These are phyloP conservation scores for Leccinum subtestaceum DNA, from an alignment of 768 basidiomycete species.

Conservation along the genomic window DNA sequence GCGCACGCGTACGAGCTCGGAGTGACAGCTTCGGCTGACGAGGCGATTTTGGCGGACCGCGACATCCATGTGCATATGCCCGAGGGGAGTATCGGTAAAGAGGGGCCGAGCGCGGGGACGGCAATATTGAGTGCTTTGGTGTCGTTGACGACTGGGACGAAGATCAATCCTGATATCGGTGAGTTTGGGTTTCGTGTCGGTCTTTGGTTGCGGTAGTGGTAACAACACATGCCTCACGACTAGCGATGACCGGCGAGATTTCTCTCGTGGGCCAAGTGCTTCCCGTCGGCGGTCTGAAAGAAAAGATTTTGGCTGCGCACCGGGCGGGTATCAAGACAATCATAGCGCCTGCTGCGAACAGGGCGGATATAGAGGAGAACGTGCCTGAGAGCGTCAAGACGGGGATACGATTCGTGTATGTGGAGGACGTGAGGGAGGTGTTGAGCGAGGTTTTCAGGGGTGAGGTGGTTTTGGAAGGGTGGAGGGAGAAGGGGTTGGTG, in stretches of 20 bases:
- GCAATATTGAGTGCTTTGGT: constrained; percentile 92
- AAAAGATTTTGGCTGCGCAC: constrained; percentile 95
- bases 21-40: constrained; percentile 67
- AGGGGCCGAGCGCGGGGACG: constrained; percentile 95
- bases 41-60: constrained; percentile 78
- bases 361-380: constrained; percentile 95
- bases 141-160: constrained; percentile 83
- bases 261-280: constrained; percentile 94
- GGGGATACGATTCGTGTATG: constrained; percentile 93
- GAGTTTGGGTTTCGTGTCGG: constrained; percentile 26
- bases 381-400: constrained; percentile 95
- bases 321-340: constrained; percentile 95
- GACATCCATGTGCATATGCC: constrained; percentile 98
- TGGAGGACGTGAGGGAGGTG: constrained; percentile 89
- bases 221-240: neutral
- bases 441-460: constrained; percentile 82
- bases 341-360: constrained; percentile 82
- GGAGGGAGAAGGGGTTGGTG: constrained; percentile 57
- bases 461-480: constrained; percentile 53
- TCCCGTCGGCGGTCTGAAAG: constrained; percentile 93
- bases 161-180: constrained; percentile 87
- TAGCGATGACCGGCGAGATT: constrained; percentile 98
- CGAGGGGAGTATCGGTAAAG: constrained; percentile 89
- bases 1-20: constrained; percentile 86
- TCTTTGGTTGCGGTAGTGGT: neutral